Evolutionary conservation across 345 rosid genomes (phyloP), one percentile per base, ranked within the genome.

Genomic region (Salix caprea): DNA sequence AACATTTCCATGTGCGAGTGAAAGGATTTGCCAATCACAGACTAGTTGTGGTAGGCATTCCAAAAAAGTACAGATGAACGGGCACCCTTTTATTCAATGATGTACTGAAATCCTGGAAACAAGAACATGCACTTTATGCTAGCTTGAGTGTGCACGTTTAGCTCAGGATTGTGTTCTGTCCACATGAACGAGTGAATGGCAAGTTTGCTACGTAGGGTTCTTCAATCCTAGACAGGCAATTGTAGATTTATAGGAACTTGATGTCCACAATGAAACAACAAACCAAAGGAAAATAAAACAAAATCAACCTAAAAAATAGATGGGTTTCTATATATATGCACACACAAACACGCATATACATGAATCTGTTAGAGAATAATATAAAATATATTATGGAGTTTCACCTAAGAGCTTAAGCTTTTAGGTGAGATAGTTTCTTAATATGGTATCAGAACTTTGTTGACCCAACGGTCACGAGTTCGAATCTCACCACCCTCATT

Each of bases 1-100:
- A 67, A 67, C 50, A 4, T 6, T 21, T 37, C 70, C 70, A 67
- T 67, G 70, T 67, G 70, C 70, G 21, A 36, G 50, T 36, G 70
- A 67, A 18, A 67, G 70, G 44, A 21, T 67, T 37, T 67, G 32
- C 68, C 19, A 65, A 6, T 24, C 67, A 4, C 36, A 15, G 0
- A 19, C 23, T 52, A 18, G 36, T 1, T 67, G 70, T 23, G 48
- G 42, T 24, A 37, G 70, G 70, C 70, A 67, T 30, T 67, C 39
- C 48, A 67, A 67, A 37, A 6, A 34, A 36, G 70, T 67, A 37
- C 46, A 37, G 7, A 39, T 0, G 46, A 67, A 8, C 12, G 37
- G 50, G 9, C 70, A 39, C 26, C 44, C 39, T 2, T n/a, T 56
- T 9, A 23, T 68, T 42, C 50, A 68, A 40, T 4, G 34, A 68